A percentile compares a stretch with the other conserved stretches of the same genome.
Evolutionary conservation across 2,329 filamentous ascomycete species (phyloP).

Genomic region (Calonectria hongkongensis): DNA sequence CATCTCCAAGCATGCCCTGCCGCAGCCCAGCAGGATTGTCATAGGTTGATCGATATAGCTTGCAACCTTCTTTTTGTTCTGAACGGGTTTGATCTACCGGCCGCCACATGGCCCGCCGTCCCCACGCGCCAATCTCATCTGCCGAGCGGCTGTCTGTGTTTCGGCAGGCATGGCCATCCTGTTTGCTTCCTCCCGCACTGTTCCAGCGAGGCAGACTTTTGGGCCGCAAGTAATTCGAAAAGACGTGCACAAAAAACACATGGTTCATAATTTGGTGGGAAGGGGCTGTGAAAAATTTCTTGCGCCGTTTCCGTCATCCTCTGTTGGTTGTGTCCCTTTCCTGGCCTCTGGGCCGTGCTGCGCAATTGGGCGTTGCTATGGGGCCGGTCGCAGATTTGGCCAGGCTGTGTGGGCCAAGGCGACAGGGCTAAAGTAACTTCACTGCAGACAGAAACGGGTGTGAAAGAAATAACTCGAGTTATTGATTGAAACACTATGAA

Average conservation of each 20-base stretch:
- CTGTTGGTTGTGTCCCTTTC: slow-evolving; percentile 37
- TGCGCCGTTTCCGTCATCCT: slow-evolving; percentile 26
- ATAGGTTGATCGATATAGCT: slow-evolving; percentile 6
- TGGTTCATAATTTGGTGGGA: slow-evolving; percentile 14
- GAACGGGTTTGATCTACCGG: slow-evolving; percentile 33
- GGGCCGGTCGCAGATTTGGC: slow-evolving; percentile 55
- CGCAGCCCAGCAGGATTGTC: slow-evolving; percentile 14
- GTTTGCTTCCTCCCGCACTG: slow-evolving; percentile 16
- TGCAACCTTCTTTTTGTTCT: slow-evolving; percentile 12
- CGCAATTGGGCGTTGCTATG: slow-evolving; percentile 32
- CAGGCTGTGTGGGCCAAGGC: slow-evolving; percentile 47
- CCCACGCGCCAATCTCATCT: slow-evolving; percentile 43
- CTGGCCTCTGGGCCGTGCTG: slow-evolving; percentile 40
- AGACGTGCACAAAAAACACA: not conserved
- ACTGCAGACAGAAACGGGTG: slow-evolving; percentile 35
- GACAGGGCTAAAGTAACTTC: slow-evolving; percentile 50
- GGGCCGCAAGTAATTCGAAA: not conserved
- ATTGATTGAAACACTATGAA: slow-evolving; percentile 33
- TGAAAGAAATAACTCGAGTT: slow-evolving; percentile 31
- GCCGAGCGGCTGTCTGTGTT: slow-evolving; percentile 41
- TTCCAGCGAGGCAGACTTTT: slow-evolving; percentile 30
- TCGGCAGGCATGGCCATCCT: slow-evolving; percentile 33
- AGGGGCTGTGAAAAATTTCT: slow-evolving; percentile 33
- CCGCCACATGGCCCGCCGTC: slow-evolving; percentile 38
- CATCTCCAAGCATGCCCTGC: not conserved